phyloP scores from a whole-genome alignment of 495 filamentous ascomycete genomes.

The Podospora bellae-mahoneyi region DNA sequence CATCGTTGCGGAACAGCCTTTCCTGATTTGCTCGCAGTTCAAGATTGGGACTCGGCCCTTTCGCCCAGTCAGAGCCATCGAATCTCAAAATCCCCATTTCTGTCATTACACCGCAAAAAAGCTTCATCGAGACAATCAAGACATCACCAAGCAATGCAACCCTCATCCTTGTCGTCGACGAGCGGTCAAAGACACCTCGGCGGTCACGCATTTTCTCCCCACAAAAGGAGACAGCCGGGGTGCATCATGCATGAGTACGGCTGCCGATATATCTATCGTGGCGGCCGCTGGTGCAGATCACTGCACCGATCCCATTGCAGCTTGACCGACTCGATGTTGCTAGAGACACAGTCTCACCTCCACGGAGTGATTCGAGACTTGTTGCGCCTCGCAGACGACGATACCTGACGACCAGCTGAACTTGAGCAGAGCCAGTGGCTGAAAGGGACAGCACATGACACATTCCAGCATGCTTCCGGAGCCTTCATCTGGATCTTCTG shows the following conservation, averaged over 20 bases:
- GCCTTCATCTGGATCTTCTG: neutral
- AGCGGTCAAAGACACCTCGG: conserved; percentile 1
- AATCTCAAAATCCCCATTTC: neutral
- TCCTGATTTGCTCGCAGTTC: neutral
- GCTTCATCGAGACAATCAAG: neutral
- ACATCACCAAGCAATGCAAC: neutral
- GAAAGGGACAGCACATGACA: neutral
- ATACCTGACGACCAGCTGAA: neutral
- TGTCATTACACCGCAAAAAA: conserved; percentile 1
- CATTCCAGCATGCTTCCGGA: neutral
- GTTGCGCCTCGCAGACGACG: neutral
- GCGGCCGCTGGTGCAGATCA: conserved; percentile 1
- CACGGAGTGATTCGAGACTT: neutral
- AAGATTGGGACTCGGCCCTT: neutral
- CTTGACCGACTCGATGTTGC: neutral
- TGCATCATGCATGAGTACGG: neutral
- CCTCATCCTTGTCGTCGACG: neutral
- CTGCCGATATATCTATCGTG: conserved; percentile 3
- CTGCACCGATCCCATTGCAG: neutral
- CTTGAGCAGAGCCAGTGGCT: neutral
- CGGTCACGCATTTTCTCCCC: conserved; percentile 4
- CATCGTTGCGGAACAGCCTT: neutral
- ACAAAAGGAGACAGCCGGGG: conserved; percentile 7
- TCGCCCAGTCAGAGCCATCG: neutral
- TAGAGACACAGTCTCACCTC: neutral